Conservation (phyloP, 257 asterid species). For the Jacaranda mimosifolia region DNA sequence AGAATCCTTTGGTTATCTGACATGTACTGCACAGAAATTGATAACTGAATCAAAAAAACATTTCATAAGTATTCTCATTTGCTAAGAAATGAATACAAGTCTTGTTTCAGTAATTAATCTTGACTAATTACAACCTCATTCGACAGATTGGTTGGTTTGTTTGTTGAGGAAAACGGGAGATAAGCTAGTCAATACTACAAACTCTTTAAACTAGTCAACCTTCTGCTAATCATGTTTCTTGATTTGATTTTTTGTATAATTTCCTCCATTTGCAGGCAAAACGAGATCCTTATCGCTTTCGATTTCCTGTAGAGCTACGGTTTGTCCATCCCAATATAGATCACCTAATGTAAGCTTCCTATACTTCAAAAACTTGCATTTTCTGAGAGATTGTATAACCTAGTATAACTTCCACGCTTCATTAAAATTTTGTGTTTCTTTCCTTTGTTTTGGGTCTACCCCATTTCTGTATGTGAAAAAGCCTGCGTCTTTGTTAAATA, state of each 20-base stretch:
- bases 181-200: constrained; percentile 13
- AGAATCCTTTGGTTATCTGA: constrained; percentile 15
- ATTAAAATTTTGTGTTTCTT: constrained; percentile 16
- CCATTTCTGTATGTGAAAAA: constrained; percentile 6
- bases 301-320: constrained; percentile 96
- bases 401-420: constrained; percentile 14
- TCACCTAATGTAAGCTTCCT: constrained; percentile 76
- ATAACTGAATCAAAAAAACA: not conserved
- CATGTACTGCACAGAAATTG: constrained; percentile 25
- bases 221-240: constrained; percentile 10
- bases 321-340: constrained; percentile 93
- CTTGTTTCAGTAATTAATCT: not conserved
- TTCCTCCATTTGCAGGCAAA: constrained; percentile 79
- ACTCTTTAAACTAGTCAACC: constrained; percentile 13
- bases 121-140: not conserved
- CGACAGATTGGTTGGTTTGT: not conserved
- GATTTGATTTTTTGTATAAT: constrained; percentile 32
- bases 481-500: constrained; percentile 4
- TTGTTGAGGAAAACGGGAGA: constrained; percentile 4
- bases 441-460: constrained; percentile 7
- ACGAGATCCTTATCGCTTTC: constrained; percentile 91
- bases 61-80: not conserved
- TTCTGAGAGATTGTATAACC: constrained; percentile 24
- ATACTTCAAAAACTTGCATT: constrained; percentile 18
- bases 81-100: constrained; percentile 15